Percentiles rank a stretch among this genome's conserved stretches.
Evolutionary conservation across 352 stramenopile genomes (phyloP).

Genomic region (Phytophthora idaei): DNA sequence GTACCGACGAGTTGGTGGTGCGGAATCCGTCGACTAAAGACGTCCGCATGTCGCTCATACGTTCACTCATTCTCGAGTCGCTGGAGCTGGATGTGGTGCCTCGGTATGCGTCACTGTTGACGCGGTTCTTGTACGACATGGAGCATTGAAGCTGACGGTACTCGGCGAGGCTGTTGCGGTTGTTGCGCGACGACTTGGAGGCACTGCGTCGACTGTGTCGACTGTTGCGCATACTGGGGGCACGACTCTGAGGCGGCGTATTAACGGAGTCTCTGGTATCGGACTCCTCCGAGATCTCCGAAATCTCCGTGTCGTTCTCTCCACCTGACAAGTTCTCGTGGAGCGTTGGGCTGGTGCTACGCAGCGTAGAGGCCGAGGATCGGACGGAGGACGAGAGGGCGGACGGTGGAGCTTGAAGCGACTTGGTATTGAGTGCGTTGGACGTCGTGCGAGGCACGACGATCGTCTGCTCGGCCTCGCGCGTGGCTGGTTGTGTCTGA

Average conservation of each 20-base stretch:
- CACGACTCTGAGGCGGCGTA: conserved; percentile 24
- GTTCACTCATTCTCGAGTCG: conserved; percentile 32
- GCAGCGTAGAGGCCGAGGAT: conserved; percentile 55
- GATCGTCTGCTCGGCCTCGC: conserved; percentile 30
- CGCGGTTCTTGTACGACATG: conserved; percentile 89
- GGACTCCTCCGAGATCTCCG: conserved; percentile 35
- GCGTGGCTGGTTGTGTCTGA: conserved; percentile 27
- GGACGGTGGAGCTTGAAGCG: conserved; percentile 33
- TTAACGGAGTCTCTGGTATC: conserved; percentile 31
- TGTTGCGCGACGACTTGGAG: conserved; percentile 14
- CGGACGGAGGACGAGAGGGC: conserved; percentile 60
- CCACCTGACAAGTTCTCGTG: conserved; percentile 46
- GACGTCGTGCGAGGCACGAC: conserved; percentile 22
- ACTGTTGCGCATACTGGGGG: conserved; percentile 35
- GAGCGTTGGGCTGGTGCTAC: conserved; percentile 44
- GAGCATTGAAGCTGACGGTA: conserved; percentile 83
- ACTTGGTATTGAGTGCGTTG: conserved; percentile 21
- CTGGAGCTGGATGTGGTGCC: conserved; percentile 28
- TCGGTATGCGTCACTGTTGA: conserved; percentile 40
- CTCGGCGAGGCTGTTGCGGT: conserved; percentile 61
- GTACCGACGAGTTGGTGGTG: conserved; percentile 29
- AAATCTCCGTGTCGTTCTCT: conserved; percentile 47
- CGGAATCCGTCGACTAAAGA: conserved; percentile 39
- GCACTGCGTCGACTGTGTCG: conserved; percentile 27
- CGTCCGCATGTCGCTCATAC: conserved; percentile 39